phyloP scores from a whole-genome alignment of 768 basidiomycete genomes.

The Dendrothele bispora region DNA sequence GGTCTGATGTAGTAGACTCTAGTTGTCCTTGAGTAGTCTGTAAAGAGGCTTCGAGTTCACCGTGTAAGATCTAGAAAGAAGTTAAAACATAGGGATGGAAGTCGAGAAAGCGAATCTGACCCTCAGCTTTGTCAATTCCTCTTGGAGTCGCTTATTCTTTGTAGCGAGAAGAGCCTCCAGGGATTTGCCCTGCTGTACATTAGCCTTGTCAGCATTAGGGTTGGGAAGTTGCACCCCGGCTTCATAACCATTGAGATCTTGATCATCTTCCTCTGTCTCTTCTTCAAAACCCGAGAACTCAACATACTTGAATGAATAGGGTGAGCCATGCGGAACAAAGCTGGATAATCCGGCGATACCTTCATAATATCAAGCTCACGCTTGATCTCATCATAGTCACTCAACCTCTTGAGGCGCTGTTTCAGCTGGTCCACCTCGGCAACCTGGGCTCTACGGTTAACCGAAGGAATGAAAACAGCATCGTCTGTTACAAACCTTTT shows the following conservation, averaged over 20 bases:
- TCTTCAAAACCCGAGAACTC: conserved; percentile 92
- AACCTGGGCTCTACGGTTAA: conserved; percentile 32
- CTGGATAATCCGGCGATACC: conserved; percentile 48
- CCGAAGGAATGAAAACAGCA: too few relatives aligned
- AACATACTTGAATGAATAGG: conserved; percentile 66
- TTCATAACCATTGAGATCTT: conserved; percentile 39
- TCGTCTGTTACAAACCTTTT: conserved; percentile 42
- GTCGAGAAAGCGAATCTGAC: conserved; percentile 38
- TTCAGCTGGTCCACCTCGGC: conserved; percentile 70
- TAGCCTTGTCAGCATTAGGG: conserved; percentile 86
- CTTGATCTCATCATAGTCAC: conserved; percentile 96
- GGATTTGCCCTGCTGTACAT: conserved; percentile 73
- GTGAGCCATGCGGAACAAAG: not conserved
- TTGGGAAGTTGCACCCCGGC: conserved; percentile 75
- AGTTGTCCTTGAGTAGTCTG: conserved; percentile 58
- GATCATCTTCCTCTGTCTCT: conserved; percentile 57
- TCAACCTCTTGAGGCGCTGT: conserved; percentile 66
- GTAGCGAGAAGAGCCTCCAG: conserved; percentile 88
- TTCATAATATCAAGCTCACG: conserved; percentile 99
- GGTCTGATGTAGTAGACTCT: conserved; percentile 55
- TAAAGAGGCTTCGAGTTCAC: conserved; percentile 75
- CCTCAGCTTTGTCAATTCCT: conserved; percentile 89
- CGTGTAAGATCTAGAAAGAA: conserved; percentile 66
- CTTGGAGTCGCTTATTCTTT: conserved; percentile 91
- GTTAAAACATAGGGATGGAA: not conserved